Base-by-base conservation (phyloP, 108 stramenopile genomes). In the Aurantiochytrium sp. region DNA sequence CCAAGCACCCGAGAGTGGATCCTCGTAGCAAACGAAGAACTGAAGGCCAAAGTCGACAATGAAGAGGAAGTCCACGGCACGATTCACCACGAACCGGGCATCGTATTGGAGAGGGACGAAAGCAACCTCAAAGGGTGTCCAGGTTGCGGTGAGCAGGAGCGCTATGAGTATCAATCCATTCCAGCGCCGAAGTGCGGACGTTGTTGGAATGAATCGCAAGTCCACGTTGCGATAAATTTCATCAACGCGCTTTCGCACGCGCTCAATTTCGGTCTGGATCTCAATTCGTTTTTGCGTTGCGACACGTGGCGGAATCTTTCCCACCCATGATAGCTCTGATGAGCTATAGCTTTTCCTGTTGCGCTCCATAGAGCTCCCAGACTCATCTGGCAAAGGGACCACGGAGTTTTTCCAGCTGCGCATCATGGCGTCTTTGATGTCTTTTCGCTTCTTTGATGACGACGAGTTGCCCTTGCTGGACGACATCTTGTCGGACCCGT, bases 51-150 rank as follows among this genome's bases (percentile, higher is more conserved):
- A 83, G 23, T 83, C 76, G 43, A 8, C 76, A 23, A 83, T 53
- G 4, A 83, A 53, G 51, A 83, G 25, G 16, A 23, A 12, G 23
- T 83, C 76, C 19, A 83, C 28, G 28, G 49, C 8, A 1, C 76
- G 76, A 53, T 83, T 83, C 45, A 83, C 6, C 12, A 53, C 76
- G n/a, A 83, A 83, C 18, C 76, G 76, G 10, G 14, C 45, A 35
- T 83, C 23, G 51, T 45, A 6, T 3, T 4, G 1, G 28, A 83
- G 0, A 6, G n/a, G 0, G 51, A 83, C 43, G 3, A 83, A 83
- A 25, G 76, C 45, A 18, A 83, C 76, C 76, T 83, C 76, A 23
- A 83, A 83, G 28, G 76, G 76, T 12, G 76, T 83, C 76, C 76
- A 83, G 6, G 23, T 35, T 55, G 51, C 76, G 76, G 49, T 83